Conservation (phyloP, 106 monocot species). For the Hemerocallis citrina region DNA sequence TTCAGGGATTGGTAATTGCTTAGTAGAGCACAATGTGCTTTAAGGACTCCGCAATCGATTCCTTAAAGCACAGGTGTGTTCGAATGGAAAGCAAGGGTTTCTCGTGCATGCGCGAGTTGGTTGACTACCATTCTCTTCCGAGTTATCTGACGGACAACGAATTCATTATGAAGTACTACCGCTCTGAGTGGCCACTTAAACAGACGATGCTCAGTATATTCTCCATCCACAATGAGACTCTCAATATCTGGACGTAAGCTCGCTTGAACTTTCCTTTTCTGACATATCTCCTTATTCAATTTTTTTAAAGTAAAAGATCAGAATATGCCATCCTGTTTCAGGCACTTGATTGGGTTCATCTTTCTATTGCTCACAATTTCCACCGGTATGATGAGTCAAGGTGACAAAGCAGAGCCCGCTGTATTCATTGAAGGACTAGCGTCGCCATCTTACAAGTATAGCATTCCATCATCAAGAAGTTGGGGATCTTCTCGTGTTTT, state of each 20-base stretch:
- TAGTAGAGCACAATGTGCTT: too few species aligned
- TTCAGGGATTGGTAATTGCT: too few species aligned
- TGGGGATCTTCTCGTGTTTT: neutral
- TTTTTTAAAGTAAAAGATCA: neutral
- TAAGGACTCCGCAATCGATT: too few species aligned
- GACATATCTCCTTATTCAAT: neutral
- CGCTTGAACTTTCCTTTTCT: neutral
- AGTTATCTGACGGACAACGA: conserved; percentile 63
- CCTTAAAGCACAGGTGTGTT: too few species aligned
- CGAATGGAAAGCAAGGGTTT: neutral
- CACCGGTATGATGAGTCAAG: neutral
- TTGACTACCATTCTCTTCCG: conserved; percentile 42
- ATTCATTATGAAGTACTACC: conserved; percentile 57
- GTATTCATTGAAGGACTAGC: neutral
- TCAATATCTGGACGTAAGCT: conserved; percentile 70
- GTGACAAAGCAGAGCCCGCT: neutral
- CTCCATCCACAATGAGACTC: conserved; percentile 64
- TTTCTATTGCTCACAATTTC: conserved; percentile 47
- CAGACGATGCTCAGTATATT: conserved; percentile 54
- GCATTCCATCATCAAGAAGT: neutral
- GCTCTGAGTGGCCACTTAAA: conserved; percentile 65
- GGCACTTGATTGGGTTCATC: conserved; percentile 72
- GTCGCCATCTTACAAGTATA: neutral
- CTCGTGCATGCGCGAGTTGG: conserved; percentile 17
- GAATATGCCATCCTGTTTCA: conserved; percentile 9